Percentiles rank a stretch among this genome's conserved stretches.
Evolutionary conservation across 768 basidiomycete genomes (phyloP).

Genomic region (Lactarius psammicola): DNA sequence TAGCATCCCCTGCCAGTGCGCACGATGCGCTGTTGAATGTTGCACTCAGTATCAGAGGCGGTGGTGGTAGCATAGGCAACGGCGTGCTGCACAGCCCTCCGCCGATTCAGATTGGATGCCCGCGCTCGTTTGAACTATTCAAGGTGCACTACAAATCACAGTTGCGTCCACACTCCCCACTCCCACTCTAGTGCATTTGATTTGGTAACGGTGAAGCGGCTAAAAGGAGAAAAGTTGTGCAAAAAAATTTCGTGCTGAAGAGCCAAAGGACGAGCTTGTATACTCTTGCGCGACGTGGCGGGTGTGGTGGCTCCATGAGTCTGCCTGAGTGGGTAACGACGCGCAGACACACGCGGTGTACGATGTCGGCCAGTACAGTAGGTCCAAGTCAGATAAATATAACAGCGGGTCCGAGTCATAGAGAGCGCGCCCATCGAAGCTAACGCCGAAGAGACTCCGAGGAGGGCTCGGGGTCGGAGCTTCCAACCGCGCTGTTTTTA

Average conservation of each 20-base stretch:
- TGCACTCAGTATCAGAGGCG: slow-evolving; percentile 38
- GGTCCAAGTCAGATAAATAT: no score
- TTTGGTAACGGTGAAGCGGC: slow-evolving; percentile 41
- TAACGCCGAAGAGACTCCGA: no score
- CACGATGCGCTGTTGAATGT: slow-evolving; percentile 72
- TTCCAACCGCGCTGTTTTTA: no score
- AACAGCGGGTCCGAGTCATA: no score
- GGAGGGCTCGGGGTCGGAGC: no score
- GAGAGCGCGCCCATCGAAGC: no score
- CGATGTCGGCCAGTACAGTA: slow-evolving; percentile 37
- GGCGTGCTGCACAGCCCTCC: slow-evolving; percentile 50
- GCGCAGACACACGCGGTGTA: slow-evolving; percentile 38
- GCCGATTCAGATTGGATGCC: no score
- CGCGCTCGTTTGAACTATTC: slow-evolving; percentile 64
- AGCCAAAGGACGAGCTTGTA: no score
- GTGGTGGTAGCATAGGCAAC: slow-evolving; percentile 25
- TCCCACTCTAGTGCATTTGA: no score
- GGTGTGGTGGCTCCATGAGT: no score
- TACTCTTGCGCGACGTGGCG: slow-evolving; percentile 46
- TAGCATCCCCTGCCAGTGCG: slow-evolving; percentile 37
- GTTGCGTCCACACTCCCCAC: no score
- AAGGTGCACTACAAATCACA: slow-evolving; percentile 46
- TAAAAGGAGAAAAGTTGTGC: slow-evolving; percentile 71
- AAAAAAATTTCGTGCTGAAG: slow-evolving; percentile 37
- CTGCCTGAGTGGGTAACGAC: slow-evolving; percentile 29